Evolutionary conservation across 2,329 filamentous ascomycete genomes (phyloP).

Genomic region (Colletotrichum plurivorum): DNA sequence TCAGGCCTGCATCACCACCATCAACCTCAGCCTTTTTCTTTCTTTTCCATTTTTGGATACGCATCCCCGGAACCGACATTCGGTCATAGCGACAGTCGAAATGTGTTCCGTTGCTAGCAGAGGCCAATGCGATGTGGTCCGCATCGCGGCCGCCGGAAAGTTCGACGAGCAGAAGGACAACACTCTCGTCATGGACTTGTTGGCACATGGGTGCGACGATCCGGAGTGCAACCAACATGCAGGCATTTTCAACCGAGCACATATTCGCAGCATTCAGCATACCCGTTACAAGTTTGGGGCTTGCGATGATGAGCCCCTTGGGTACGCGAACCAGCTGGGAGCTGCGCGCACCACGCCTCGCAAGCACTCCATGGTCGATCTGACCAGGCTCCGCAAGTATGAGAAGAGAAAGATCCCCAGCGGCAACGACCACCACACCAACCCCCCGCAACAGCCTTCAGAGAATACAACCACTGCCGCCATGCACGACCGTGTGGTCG

Average conservation of each 20-base stretch:
- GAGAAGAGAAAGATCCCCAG: not conserved
- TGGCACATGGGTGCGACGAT: constrained; percentile 26
- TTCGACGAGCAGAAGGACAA: constrained; percentile 26
- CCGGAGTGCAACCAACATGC: constrained; percentile 18
- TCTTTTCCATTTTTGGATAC: not conserved
- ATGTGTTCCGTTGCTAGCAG: not conserved
- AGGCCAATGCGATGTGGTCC: not conserved
- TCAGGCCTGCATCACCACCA: no score
- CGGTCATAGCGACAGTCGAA: no score
- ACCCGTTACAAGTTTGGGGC: constrained; percentile 23
- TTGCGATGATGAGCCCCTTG: constrained; percentile 1
- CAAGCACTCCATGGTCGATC: constrained; percentile 29
- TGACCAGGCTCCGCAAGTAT: not conserved
- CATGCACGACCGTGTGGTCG: constrained; percentile 29
- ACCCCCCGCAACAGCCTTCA: not conserved
- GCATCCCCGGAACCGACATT: not conserved
- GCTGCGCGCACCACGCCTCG: constrained; percentile 16
- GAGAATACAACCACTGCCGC: constrained; percentile 1
- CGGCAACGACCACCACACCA: not conserved
- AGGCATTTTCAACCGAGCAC: constrained; percentile 25
- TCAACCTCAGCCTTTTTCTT: no score
- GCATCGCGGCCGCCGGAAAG: not conserved
- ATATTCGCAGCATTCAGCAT: constrained; percentile 35
- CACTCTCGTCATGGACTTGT: constrained; percentile 31
- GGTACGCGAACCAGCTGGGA: constrained; percentile 22